Base-by-base conservation (phyloP, 331 rosid species). In the Malus hybrid region DNA sequence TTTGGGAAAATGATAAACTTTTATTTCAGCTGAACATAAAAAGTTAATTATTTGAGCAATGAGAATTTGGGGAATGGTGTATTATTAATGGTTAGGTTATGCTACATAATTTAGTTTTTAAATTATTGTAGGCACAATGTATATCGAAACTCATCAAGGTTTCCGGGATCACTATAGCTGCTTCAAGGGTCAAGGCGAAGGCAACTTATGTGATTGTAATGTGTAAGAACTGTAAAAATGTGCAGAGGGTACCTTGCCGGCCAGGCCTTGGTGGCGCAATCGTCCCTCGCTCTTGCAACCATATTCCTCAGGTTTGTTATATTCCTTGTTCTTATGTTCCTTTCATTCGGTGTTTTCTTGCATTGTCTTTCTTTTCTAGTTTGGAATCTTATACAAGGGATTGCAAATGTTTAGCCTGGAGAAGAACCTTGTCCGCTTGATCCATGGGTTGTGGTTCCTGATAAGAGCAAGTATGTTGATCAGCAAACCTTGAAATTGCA, bases 231-330 rank as follows among this genome's bases (percentile, higher is more conserved):
- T 94, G 99, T 79, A 87, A 80, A 82, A 91, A 89, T 13, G 88
- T 86, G 50, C 86, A 76, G 80, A 89, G 88, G 76, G 92, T 94
- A 80, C 91, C 99, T 1, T 94, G 99, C 70, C 82, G 96, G 32
- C 97, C 99, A 0, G 99, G 99, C 55, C 99, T 94, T 71, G 99
- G 99, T 16, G 99, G 99, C 28, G 99, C 99, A 9, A 83, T 94
- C 77, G 95, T 94, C 69, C 99, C 99, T 50, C 97, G 99, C 60
- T 81, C 99, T 1, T 94, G 99, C 79, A 92, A 75, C 85, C 99
- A 94, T 85, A 32, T 84, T 74, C 89, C 97, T 73, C 99, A 94
- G 99, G 99, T 94, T 80, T 81, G 44, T 63, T 48, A 68, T 76
- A 69, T 16, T 66, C 5, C 18, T 5, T 7, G 6, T 28, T 28